phyloP scores from a whole-genome alignment of 2,329 filamentous ascomycete species.

The Exophiala sideris region DNA sequence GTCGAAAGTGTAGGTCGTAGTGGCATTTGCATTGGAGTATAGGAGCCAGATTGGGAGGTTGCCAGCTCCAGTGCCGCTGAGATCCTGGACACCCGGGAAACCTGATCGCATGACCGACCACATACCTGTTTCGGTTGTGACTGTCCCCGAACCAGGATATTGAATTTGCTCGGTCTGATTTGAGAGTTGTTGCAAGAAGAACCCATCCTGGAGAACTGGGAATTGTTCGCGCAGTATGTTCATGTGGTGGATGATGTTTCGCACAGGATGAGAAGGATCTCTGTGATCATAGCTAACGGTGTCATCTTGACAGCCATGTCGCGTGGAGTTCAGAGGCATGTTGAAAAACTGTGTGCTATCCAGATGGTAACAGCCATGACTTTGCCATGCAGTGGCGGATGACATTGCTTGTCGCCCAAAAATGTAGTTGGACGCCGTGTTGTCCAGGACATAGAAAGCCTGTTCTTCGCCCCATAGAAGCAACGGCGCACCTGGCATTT shows the following conservation, averaged over 20 bases:
- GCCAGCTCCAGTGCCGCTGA: conserved; percentile 34
- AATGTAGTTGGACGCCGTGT: conserved; percentile 62
- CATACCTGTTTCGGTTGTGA: conserved; percentile 56
- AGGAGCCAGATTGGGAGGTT: conserved; percentile 45
- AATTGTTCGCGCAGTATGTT: conserved; percentile 57
- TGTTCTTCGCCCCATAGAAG: conserved; percentile 66
- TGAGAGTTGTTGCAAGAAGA: conserved; percentile 53
- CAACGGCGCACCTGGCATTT: conserved; percentile 60
- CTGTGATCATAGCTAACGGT: conserved; percentile 58
- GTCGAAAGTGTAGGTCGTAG: conserved; percentile 55
- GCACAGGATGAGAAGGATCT: conserved; percentile 59
- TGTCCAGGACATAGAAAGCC: conserved; percentile 62
- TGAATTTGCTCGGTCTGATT: conserved; percentile 53
- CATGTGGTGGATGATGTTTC: conserved; percentile 61
- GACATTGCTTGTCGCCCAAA: conserved; percentile 64
- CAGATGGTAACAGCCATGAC: conserved; percentile 61
- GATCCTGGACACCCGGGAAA: conserved; percentile 52
- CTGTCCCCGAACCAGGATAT: conserved; percentile 52
- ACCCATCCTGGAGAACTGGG: conserved; percentile 60
- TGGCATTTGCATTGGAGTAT: conserved; percentile 47
- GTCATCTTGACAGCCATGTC: conserved; percentile 47
- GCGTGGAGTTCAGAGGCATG: conserved; percentile 55
- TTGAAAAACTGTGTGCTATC: conserved; percentile 56
- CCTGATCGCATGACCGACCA: conserved; percentile 58
- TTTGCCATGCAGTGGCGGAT: conserved; percentile 60